Evolutionary conservation across 306 rosid species (phyloP).

Genomic region (Bauhinia variegata): DNA sequence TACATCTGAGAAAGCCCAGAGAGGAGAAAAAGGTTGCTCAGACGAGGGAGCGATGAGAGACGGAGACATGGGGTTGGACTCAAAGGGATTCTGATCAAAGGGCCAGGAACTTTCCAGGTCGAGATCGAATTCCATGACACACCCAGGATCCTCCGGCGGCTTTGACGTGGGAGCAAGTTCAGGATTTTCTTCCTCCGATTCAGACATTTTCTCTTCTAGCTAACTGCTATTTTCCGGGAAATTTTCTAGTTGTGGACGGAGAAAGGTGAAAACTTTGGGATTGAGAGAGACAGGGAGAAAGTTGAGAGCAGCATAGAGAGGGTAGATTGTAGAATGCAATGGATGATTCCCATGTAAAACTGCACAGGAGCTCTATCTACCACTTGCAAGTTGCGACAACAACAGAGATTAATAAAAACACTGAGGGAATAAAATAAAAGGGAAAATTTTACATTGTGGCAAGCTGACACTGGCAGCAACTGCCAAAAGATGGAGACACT

Average conservation of each 20-base stretch:
- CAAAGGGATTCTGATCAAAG: slow-evolving; percentile 61
- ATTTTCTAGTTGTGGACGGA: slow-evolving; percentile 11
- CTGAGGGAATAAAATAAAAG: slow-evolving; percentile 12
- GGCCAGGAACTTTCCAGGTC: slow-evolving; percentile 76
- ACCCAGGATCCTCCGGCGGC: slow-evolving; percentile 29
- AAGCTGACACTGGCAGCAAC: too few relatives aligned
- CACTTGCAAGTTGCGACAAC: slow-evolving; percentile 30
- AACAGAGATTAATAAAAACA: slow-evolving; percentile 24
- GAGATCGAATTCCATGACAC: slow-evolving; percentile 77
- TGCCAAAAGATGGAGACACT: slow-evolving; percentile 13
- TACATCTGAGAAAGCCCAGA: slow-evolving; percentile 64
- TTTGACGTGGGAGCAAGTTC: slow-evolving; percentile 46
- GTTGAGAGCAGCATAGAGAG: neutral
- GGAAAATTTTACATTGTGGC: slow-evolving; percentile 13
- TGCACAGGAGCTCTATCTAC: neutral
- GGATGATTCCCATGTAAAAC: slow-evolving; percentile 28
- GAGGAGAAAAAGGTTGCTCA: slow-evolving; percentile 71
- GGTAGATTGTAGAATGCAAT: slow-evolving; percentile 29
- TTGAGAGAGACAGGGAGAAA: neutral
- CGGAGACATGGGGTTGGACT: slow-evolving; percentile 69
- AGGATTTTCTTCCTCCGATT: slow-evolving; percentile 56
- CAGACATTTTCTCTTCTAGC: slow-evolving; percentile 48
- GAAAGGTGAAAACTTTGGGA: slow-evolving; percentile 28
- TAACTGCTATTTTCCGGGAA: slow-evolving; percentile 17
- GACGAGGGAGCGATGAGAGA: slow-evolving; percentile 46